These are phyloP conservation scores for Ustilaginoidea virens DNA, from an alignment of 2,329 filamentous ascomycete genomes.

Conservation along the genomic window DNA sequence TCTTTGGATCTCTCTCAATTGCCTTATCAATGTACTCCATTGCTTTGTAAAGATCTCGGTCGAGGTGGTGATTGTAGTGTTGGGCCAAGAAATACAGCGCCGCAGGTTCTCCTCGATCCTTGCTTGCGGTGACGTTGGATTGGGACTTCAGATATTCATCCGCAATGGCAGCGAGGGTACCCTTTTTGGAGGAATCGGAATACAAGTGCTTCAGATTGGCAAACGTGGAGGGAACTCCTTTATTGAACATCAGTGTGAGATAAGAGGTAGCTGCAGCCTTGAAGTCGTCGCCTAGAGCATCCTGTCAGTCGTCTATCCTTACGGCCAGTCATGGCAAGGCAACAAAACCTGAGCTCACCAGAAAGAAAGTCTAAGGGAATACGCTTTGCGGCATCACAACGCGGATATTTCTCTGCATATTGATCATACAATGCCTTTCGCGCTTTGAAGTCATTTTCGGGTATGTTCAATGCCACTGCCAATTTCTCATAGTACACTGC, in stretches of 20 bases:
- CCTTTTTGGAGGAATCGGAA: conserved; percentile 58
- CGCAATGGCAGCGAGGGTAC: conserved; percentile 59
- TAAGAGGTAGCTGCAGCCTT: conserved; percentile 63
- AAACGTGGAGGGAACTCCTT: conserved; percentile 90
- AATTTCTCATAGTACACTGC: conserved; percentile 73
- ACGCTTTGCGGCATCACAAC: conserved; percentile 71
- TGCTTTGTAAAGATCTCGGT: conserved; percentile 70
- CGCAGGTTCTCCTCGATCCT: conserved; percentile 54
- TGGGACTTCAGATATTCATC: conserved; percentile 58
- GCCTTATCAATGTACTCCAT: conserved; percentile 71
- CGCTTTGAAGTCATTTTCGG: conserved; percentile 40
- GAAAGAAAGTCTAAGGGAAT: conserved; percentile 81
- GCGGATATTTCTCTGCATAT: conserved; percentile 66
- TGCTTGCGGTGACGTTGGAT: conserved; percentile 30
- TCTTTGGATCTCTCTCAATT: conserved; percentile 62
- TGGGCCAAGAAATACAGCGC: conserved; percentile 89
- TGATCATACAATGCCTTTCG: conserved; percentile 59
- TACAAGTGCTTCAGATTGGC: conserved; percentile 94
- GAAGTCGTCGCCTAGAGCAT: conserved; percentile 59
- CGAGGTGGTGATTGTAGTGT: conserved; percentile 88
- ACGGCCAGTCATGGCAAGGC: too few relatives aligned
- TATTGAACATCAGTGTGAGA: conserved; percentile 69
- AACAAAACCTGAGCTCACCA: conserved; percentile 29
- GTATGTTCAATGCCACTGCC: conserved; percentile 50
- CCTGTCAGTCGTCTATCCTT: too few relatives aligned